These are phyloP conservation scores for Xeromyces bisporus DNA, from an alignment of 495 filamentous ascomycete species.

Conservation along the genomic window DNA sequence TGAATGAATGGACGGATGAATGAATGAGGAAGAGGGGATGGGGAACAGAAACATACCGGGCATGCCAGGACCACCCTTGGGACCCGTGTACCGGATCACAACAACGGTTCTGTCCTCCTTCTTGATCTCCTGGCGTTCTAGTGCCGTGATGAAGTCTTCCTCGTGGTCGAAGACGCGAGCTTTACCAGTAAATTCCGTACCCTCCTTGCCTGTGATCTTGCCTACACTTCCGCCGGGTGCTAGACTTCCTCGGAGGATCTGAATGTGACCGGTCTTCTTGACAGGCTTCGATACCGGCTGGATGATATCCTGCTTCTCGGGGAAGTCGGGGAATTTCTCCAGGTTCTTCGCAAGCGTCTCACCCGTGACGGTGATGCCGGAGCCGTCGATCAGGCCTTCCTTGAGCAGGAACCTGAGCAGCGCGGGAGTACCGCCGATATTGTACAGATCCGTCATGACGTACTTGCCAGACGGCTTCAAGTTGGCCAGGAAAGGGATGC, in stretches of 20 bases:
- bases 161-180: slow-evolving; percentile 79
- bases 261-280: slow-evolving; percentile 88
- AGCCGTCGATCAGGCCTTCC: slow-evolving; percentile 77
- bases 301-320: slow-evolving; percentile 75
- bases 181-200: slow-evolving; percentile 69
- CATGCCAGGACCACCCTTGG: slow-evolving; percentile 93
- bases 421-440: slow-evolving; percentile 80
- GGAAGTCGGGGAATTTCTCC: slow-evolving; percentile 59
- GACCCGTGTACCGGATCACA: slow-evolving; percentile 91
- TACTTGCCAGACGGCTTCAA: slow-evolving; percentile 96
- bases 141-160: slow-evolving; percentile 59
- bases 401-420: slow-evolving; percentile 83
- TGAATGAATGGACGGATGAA: too few species aligned
- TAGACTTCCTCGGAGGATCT: slow-evolving; percentile 82
- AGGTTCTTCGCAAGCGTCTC: slow-evolving; percentile 88
- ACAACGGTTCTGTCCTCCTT: slow-evolving; percentile 97
- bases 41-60: slow-evolving; percentile 32
- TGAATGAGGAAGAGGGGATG: background rate
- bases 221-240: slow-evolving; percentile 86
- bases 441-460: slow-evolving; percentile 81
- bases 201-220: slow-evolving; percentile 98
- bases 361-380: slow-evolving; percentile 83
- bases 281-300: slow-evolving; percentile 81
- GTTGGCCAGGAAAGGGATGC: slow-evolving; percentile 84
- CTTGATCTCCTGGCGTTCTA: slow-evolving; percentile 70